A percentile compares a stretch with the other conserved stretches of the same genome.
Evolutionary conservation across 371 early-diverging fungal species (phyloP).

Genomic region (Mucor mucedo): DNA sequence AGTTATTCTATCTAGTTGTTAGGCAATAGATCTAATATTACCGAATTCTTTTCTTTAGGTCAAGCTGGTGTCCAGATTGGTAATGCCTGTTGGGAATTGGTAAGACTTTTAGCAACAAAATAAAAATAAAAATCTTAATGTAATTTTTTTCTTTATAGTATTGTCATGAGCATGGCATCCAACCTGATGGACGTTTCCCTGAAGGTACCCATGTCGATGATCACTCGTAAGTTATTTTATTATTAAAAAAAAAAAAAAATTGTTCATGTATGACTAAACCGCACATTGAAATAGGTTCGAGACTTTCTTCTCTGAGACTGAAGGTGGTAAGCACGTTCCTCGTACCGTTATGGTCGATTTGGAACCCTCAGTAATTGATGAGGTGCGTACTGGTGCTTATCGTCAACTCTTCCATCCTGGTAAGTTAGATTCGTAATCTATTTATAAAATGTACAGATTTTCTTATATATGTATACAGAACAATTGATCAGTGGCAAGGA

Average conservation of each 20-base stretch:
- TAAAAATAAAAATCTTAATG: background rate
- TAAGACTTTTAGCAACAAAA: conserved; percentile 11
- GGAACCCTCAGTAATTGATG: conserved; percentile 98
- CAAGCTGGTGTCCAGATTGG: conserved; percentile 98
- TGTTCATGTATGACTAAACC: conserved; percentile 43
- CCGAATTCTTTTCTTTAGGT: conserved; percentile 45
- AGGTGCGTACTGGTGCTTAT: conserved; percentile 96
- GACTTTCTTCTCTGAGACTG: conserved; percentile 98
- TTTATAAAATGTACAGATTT: background rate
- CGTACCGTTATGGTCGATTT: conserved; percentile 98
- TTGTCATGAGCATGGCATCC: conserved; percentile 95
- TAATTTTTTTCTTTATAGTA: conserved; percentile 47
- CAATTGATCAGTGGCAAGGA: conserved; percentile 96
- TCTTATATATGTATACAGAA: background rate
- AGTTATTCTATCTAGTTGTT: conserved; percentile 1
- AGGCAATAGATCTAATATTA: background rate
- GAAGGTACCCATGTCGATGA: conserved; percentile 47
- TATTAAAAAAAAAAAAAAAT: conserved; percentile 11
- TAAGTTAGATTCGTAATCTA: conserved; percentile 10
- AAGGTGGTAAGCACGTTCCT: conserved; percentile 98
- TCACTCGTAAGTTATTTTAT: conserved; percentile 40
- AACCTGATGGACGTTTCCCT: conserved; percentile 87
- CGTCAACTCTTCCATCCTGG: conserved; percentile 98
- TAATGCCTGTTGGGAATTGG: conserved; percentile 98
- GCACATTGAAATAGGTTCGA: conserved; percentile 34